These are phyloP conservation scores for Pochonia chlamydosporia DNA, from an alignment of 2,329 filamentous ascomycete genomes.

Conservation along the genomic window DNA sequence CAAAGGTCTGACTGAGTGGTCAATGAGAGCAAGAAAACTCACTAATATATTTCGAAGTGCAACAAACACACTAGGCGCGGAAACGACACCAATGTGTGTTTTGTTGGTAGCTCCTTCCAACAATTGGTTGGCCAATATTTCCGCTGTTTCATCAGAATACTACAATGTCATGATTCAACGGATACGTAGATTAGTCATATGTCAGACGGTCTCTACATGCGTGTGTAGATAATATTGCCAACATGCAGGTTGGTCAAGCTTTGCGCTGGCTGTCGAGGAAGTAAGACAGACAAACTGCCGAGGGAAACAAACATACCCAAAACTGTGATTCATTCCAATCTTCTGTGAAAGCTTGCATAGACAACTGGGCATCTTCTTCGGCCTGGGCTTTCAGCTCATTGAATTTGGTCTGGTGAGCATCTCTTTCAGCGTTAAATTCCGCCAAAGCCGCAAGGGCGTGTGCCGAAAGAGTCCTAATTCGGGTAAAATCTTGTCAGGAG, in stretches of 20 bases:
- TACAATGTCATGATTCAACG: slow-evolving; percentile 25
- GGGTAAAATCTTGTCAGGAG: slow-evolving; percentile 8
- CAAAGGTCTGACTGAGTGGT: neutral
- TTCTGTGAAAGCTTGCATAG: slow-evolving; percentile 69
- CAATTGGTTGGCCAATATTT: slow-evolving; percentile 56
- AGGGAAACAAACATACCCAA: slow-evolving; percentile 51
- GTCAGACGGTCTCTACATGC: too few species aligned
- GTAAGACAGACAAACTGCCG: too few species aligned
- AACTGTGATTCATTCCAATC: slow-evolving; percentile 84
- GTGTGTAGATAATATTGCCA: neutral
- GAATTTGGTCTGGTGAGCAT: slow-evolving; percentile 60
- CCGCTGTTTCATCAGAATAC: slow-evolving; percentile 70
- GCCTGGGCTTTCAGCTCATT: slow-evolving; percentile 59
- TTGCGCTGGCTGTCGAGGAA: too few species aligned
- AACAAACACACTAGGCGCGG: slow-evolving; percentile 71
- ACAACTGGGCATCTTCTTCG: slow-evolving; percentile 43
- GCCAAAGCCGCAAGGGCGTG: slow-evolving; percentile 63
- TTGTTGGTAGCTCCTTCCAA: slow-evolving; percentile 53
- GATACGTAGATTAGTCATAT: too few species aligned
- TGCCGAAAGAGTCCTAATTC: slow-evolving; percentile 49
- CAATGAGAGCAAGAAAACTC: slow-evolving; percentile 17
- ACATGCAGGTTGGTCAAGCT: too few species aligned
- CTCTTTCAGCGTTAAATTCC: slow-evolving; percentile 69
- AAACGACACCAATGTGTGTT: slow-evolving; percentile 62
- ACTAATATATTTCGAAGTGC: slow-evolving; percentile 67